A percentile compares a stretch with the other conserved stretches of the same genome.
Conservation (phyloP, 106 monocot genomes). For the Chionographis japonica region DNA sequence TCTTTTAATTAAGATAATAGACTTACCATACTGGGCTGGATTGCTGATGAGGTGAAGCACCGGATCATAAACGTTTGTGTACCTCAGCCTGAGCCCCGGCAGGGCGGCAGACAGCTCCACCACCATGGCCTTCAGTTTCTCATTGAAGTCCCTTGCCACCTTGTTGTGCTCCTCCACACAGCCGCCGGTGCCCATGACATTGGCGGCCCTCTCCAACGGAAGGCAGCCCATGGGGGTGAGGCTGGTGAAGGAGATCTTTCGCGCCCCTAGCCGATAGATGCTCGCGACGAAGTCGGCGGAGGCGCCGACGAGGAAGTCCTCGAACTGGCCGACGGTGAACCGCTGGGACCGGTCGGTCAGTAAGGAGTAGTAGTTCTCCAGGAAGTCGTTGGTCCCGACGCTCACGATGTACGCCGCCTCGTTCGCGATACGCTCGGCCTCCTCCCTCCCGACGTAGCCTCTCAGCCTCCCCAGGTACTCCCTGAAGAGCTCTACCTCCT, state of each 20-base stretch:
- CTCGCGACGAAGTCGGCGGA: constrained; percentile 46
- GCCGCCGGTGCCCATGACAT: constrained; percentile 9
- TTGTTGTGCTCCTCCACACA: constrained; percentile 65
- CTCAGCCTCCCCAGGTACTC: constrained; percentile 34
- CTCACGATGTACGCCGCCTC: constrained; percentile 59
- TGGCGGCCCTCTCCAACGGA: constrained; percentile 71
- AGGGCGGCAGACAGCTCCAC: constrained; percentile 5
- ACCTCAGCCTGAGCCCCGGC: constrained; percentile 38
- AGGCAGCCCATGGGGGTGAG: constrained; percentile 74
- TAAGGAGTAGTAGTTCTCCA: constrained; percentile 54
- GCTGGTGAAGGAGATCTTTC: constrained; percentile 57
- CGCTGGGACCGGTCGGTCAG: constrained; percentile 32
- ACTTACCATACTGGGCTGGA: constrained; percentile 45
- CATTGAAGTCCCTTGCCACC: constrained; percentile 53
- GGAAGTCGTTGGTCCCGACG: constrained; percentile 72
- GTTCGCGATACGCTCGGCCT: constrained; percentile 22
- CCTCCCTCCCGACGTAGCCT: constrained; percentile 14
- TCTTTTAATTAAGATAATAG: not conserved
- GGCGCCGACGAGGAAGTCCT: constrained; percentile 47
- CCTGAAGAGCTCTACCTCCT: constrained; percentile 54
- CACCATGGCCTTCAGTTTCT: constrained; percentile 34
- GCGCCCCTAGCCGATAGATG: constrained; percentile 60
- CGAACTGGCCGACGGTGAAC: constrained; percentile 35
- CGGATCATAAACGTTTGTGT: constrained; percentile 18
- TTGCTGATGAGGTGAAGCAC: constrained; percentile 21